phyloP scores from a whole-genome alignment of 169 alveolate genomes.

The Eimeria sp. region DNA sequence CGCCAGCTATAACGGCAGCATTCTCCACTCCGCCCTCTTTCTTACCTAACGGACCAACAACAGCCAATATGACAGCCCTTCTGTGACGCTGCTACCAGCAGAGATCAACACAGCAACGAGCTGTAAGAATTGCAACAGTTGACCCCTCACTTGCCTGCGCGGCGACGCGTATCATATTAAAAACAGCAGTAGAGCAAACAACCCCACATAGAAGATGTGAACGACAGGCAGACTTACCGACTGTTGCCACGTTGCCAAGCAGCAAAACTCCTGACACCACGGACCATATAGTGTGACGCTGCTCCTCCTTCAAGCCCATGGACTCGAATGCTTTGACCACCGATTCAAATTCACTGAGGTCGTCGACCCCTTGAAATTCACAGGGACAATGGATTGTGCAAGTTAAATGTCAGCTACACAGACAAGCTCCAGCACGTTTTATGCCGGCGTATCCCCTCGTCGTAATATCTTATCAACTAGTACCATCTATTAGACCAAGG shows the following conservation, averaged over 20 bases:
- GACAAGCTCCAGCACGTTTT: not conserved
- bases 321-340: slow-evolving; percentile 95
- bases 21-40: slow-evolving; percentile 93
- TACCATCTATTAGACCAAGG: no score
- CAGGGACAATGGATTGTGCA: not conserved
- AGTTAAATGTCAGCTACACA: not conserved
- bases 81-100: not conserved
- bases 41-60: slow-evolving; percentile 83
- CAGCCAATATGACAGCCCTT: not conserved
- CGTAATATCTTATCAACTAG: not conserved
- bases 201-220: not conserved
- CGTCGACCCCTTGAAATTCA: slow-evolving; percentile 92
- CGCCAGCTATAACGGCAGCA: slow-evolving; percentile 92
- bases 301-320: slow-evolving; percentile 94
- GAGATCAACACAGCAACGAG: not conserved
- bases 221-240: slow-evolving; percentile 29
- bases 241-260: slow-evolving; percentile 97
- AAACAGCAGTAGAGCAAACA: not conserved
- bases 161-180: not conserved
- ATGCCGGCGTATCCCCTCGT: no score
- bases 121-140: not conserved
- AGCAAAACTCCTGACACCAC: slow-evolving; percentile 96
- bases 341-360: slow-evolving; percentile 95
- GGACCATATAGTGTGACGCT: slow-evolving; percentile 93
- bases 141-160: not conserved